phyloP scores from a whole-genome alignment of 192 early-diverging fungal genomes.

The Podila minutissima region DNA sequence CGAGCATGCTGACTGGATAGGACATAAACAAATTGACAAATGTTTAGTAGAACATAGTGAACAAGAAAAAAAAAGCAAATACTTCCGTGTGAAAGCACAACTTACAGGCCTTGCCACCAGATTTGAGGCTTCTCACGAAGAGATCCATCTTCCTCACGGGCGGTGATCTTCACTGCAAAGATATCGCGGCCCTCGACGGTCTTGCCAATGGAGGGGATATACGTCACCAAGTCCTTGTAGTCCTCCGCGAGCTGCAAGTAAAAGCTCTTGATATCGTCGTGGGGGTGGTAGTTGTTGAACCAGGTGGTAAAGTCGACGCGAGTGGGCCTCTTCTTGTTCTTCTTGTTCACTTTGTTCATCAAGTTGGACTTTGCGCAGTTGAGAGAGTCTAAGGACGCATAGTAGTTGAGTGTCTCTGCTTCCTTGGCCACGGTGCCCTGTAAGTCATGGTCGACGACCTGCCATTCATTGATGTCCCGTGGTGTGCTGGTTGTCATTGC shows the following conservation, averaged over 20 bases:
- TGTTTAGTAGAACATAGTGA: background rate
- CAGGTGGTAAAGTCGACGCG: conserved; percentile 47
- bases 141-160: conserved; percentile 39
- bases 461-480: conserved; percentile 23
- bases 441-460: conserved; percentile 37
- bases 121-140: conserved; percentile 44
- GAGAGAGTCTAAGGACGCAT: background rate
- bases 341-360: too few relatives aligned
- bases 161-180: conserved; percentile 64
- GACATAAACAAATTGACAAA: background rate
- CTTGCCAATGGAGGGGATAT: conserved; percentile 68
- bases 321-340: background rate
- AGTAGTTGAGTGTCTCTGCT: conserved; percentile 14
- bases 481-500: conserved; percentile 13
- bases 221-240: conserved; percentile 59
- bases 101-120: conserved; percentile 54
- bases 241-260: conserved; percentile 55
- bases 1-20: conserved; percentile 58
- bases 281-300: conserved; percentile 61
- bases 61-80: too few relatives aligned
- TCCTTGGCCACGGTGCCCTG: conserved; percentile 26
- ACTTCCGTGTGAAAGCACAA: background rate
- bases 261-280: conserved; percentile 59
- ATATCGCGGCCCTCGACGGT: conserved; percentile 64
- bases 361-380: too few relatives aligned